Evolutionary conservation across 2,329 filamentous ascomycete genomes (phyloP), one percentile per base, ranked within the genome.

Genomic region (Cephalotrichum gorgonifer): DNA sequence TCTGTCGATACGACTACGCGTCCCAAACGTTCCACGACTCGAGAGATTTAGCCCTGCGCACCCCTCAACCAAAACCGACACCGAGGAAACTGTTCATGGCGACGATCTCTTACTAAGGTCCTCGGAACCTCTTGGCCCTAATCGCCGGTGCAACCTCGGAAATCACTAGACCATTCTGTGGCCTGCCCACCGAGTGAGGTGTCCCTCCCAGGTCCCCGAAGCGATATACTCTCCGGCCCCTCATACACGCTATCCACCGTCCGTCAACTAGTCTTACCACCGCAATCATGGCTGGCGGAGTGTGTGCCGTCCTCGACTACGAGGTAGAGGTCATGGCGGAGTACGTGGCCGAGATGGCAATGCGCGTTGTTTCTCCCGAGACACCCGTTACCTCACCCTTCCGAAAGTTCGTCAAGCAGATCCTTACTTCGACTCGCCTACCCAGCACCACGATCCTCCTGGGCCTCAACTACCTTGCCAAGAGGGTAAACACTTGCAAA

Each of bases 311-410:
- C 70, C 80, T 96, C 68, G 90, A 95, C 73, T 96, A 96, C 66
- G 89, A 95, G 68, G 91, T 95, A 81, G 88, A 95, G 64, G 75
- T 86, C 66, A 96, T 95, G 90, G 85, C 88, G 54, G 88, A 95
- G 64, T 96, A 95, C 67, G 89, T 95, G 63, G 85, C 88, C 54
- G 87, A 95, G 63, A 94, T 91, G 81, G 82, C 89, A 53, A 77
- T 73, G 23, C 73, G 78, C 42, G 67, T 81, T 30, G 73, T 79
- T 39, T 72, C 73, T 51, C 75, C 76, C 8, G 70, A 73, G 30
- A 68, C 67, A 6, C 56, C 64, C 17, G 71, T 86, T 57, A 81
- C 84, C 15, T 74, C 81, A 23, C 79, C 86, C 23, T 95, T 94
- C 67, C 84, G 87, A 60, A 95, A 95, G 70, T 96, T 94, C 68